phyloP scores from a whole-genome alignment of 2,329 filamentous ascomycete genomes.

The Fusarium equiseti region DNA sequence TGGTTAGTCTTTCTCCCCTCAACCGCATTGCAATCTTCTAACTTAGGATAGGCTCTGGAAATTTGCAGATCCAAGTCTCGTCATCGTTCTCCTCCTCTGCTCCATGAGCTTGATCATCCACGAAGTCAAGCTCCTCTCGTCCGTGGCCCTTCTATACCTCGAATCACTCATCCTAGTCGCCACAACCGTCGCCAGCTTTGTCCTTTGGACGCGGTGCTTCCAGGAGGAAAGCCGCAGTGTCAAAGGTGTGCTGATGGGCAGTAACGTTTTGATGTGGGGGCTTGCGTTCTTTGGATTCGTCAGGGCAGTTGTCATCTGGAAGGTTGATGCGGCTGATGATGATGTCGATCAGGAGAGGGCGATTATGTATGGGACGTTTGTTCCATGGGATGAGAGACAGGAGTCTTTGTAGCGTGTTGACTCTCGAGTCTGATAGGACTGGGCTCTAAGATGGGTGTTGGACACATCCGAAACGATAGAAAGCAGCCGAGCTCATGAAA shows the following conservation, averaged over 20 bases:
- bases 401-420: conserved; percentile 20
- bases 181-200: conserved; percentile 35
- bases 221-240: conserved; percentile 39
- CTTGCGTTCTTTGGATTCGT: conserved; percentile 47
- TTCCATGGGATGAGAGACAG: conserved; percentile 24
- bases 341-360: conserved; percentile 10
- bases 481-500: not conserved
- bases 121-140: conserved; percentile 46
- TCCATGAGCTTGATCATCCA: conserved; percentile 42
- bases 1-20: conserved; percentile 32
- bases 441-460: not conserved
- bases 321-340: conserved; percentile 23
- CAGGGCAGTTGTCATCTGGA: conserved; percentile 49
- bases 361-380: conserved; percentile 41
- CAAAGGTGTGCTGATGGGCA: conserved; percentile 47
- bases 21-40: not conserved
- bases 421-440: not conserved
- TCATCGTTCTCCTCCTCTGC: conserved; percentile 40
- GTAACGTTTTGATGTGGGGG: conserved; percentile 47
- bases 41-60: conserved; percentile 46
- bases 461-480: not conserved
- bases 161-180: conserved; percentile 46
- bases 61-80: conserved; percentile 38
- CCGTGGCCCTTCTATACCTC: conserved; percentile 45
- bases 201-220: conserved; percentile 42